Evolutionary conservation across 306 rosid species (phyloP).

Genomic region (Hippophae rhamnoides): DNA sequence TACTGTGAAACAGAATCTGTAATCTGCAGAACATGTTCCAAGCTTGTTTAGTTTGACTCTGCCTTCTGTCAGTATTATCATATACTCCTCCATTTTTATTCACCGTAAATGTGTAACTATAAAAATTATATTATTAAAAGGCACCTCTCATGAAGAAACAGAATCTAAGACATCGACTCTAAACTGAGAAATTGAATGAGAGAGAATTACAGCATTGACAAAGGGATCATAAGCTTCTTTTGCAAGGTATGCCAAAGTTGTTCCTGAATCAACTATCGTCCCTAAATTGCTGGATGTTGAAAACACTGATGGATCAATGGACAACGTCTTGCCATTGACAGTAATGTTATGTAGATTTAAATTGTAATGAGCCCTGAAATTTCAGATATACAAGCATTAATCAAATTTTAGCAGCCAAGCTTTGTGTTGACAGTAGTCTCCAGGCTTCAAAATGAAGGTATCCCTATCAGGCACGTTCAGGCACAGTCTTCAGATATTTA

Average conservation of each 20-base stretch:
- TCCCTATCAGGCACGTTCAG: neutral
- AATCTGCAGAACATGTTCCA: constrained; percentile 31
- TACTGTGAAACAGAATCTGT: constrained; percentile 42
- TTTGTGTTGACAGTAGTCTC: neutral
- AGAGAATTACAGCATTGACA: constrained; percentile 48
- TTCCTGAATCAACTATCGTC: constrained; percentile 70
- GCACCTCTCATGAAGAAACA: constrained; percentile 4
- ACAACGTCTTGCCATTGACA: constrained; percentile 45
- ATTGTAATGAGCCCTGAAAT: constrained; percentile 79
- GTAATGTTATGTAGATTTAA: constrained; percentile 64
- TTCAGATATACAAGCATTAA: constrained; percentile 10
- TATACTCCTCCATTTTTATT: neutral
- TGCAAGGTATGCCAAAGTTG: constrained; percentile 71
- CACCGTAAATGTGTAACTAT: neutral
- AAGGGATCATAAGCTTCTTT: constrained; percentile 61
- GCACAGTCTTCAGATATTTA: too few relatives aligned
- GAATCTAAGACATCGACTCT: constrained; percentile 7
- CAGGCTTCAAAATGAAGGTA: neutral
- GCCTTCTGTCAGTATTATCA: neutral
- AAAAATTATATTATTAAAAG: neutral
- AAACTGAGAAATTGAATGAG: constrained; percentile 13
- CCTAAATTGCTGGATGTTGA: constrained; percentile 52
- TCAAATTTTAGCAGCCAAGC: constrained; percentile 13
- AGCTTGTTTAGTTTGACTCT: neutral
- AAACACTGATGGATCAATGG: constrained; percentile 47